phyloP scores from a whole-genome alignment of 768 basidiomycete genomes.

The Termitomyces sp. region DNA sequence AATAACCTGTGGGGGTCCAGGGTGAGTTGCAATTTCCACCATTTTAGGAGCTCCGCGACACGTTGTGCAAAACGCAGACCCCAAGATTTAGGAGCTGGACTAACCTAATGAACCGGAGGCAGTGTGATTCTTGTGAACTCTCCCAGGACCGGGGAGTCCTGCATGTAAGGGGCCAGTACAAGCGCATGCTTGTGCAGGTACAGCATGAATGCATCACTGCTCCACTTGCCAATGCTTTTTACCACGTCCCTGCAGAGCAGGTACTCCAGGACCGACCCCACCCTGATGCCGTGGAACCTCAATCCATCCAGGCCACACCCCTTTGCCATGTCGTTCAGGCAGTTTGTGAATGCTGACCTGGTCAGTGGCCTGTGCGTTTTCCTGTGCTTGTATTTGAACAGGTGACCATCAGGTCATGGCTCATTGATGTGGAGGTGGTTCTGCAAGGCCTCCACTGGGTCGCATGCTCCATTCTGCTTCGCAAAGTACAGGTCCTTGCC shows the following conservation, averaged over 20 bases:
- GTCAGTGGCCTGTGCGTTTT: constrained; percentile 14
- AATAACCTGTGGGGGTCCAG: too few relatives aligned
- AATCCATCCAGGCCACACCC: neutral
- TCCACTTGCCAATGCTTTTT: constrained; percentile 1
- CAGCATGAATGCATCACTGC: neutral
- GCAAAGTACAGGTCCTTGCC: constrained; percentile 13
- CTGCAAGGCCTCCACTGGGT: constrained; percentile 5
- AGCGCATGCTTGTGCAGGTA: neutral
- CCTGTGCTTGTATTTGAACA: constrained; percentile 5
- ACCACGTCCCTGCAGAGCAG: constrained; percentile 9
- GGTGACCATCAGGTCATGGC: neutral
- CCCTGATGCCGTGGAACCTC: constrained; percentile 20
- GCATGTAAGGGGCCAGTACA: neutral
- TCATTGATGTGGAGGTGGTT: constrained; percentile 8
- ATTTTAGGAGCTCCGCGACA: neutral
- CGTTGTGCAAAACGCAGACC: neutral
- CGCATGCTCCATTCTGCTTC: constrained; percentile 1
- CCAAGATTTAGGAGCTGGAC: neutral
- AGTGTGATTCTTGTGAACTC: neutral
- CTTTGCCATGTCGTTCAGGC: constrained; percentile 2
- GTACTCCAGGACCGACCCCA: constrained; percentile 20
- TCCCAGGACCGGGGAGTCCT: neutral
- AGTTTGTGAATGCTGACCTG: constrained; percentile 11
- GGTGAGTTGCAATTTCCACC: neutral
- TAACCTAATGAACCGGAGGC: neutral